phyloP scores from a whole-genome alignment of 768 basidiomycete genomes.

The Xerocomellus chrysenteron region DNA sequence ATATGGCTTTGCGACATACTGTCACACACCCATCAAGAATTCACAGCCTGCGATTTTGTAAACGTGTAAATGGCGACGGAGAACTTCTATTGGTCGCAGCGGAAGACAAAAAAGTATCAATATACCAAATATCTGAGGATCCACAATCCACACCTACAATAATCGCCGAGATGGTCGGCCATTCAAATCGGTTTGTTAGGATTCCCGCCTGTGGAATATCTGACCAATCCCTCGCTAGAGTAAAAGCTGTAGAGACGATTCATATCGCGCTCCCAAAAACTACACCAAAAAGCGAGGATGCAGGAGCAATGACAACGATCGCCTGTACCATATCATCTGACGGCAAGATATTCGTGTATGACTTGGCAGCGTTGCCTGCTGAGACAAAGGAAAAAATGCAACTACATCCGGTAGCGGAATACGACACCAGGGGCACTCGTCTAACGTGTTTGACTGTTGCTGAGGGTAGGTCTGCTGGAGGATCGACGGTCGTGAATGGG shows the following conservation, averaged over 20 bases:
- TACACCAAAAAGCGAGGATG: constrained; percentile 7
- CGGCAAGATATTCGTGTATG: constrained; percentile 77
- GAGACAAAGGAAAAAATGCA: constrained; percentile 25
- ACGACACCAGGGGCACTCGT: constrained; percentile 84
- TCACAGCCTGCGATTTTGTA: constrained; percentile 79
- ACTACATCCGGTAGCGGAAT: constrained; percentile 58
- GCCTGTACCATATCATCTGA: constrained; percentile 86
- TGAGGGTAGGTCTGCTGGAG: constrained; percentile 41
- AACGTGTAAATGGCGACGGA: constrained; percentile 50
- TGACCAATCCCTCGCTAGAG: constrained; percentile 41
- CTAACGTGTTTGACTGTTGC: constrained; percentile 72
- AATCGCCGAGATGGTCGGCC: constrained; percentile 76
- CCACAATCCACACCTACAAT: constrained; percentile 48
- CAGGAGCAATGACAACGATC: constrained; percentile 51
- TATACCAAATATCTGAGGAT: constrained; percentile 63
- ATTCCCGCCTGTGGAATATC: background rate
- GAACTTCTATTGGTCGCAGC: constrained; percentile 82
- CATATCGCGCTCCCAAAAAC: constrained; percentile 52
- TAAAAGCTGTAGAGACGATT: constrained; percentile 77
- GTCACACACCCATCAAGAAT: constrained; percentile 79
- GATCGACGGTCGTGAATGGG: constrained; percentile 17
- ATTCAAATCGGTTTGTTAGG: constrained; percentile 69
- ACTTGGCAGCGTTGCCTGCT: constrained; percentile 53
- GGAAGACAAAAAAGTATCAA: constrained; percentile 85
- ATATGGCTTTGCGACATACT: constrained; percentile 73